Evolutionary conservation across 768 basidiomycete genomes (phyloP).

Genomic region (Xerocomellus amylosporus): DNA sequence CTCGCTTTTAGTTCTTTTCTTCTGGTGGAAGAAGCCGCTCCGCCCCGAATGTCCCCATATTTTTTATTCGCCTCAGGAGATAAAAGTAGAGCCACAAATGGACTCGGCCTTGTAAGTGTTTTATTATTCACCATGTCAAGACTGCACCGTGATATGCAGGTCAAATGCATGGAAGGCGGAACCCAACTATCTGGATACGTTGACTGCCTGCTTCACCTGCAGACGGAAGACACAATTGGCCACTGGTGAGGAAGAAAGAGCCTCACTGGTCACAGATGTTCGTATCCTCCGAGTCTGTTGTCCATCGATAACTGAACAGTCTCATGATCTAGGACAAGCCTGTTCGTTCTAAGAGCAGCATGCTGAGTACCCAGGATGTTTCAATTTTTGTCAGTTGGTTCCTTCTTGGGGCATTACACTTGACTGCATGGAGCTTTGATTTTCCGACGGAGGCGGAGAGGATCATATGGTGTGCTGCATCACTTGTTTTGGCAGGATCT

Average conservation of each 20-base stretch:
- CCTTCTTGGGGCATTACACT: neutral
- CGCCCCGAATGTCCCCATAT: neutral
- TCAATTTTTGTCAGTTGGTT: neutral
- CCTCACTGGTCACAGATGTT: neutral
- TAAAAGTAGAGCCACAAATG: no score
- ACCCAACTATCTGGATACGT: neutral
- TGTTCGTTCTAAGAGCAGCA: no score
- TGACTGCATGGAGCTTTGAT: neutral
- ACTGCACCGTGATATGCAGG: neutral
- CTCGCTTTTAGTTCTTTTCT: neutral
- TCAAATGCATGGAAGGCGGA: neutral
- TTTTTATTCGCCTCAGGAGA: neutral
- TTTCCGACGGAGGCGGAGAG: neutral
- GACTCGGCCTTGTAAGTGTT: neutral
- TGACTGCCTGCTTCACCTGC: neutral
- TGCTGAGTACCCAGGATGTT: no score
- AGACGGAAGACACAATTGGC: neutral
- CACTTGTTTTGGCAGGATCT: neutral
- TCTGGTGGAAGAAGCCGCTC: constrained; percentile 4
- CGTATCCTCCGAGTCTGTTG: neutral
- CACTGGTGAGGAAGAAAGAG: neutral
- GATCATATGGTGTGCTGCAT: neutral
- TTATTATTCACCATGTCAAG: neutral
- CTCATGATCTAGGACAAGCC: neutral
- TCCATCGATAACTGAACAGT: neutral